Evolutionary conservation across 2,329 filamentous ascomycete species (phyloP).

Genomic region (Pyrenochaeta sp.): DNA sequence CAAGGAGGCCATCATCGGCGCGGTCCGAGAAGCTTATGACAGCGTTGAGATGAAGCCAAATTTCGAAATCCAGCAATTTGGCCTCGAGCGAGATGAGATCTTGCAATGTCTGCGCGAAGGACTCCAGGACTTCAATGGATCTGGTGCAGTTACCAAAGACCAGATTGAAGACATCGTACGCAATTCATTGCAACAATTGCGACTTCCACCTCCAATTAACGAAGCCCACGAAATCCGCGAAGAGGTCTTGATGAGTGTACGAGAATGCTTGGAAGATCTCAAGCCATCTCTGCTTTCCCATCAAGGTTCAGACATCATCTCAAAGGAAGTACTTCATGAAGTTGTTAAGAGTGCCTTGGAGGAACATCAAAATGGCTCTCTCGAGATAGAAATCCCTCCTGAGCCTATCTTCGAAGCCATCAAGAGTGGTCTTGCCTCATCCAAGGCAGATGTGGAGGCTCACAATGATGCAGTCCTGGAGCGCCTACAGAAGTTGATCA

Average conservation of each 20-base stretch:
- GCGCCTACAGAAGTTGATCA: slow-evolving; percentile 65
- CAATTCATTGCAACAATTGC: slow-evolving; percentile 83
- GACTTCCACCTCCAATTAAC: slow-evolving; percentile 74
- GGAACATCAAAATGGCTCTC: slow-evolving; percentile 51
- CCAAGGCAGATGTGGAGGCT: slow-evolving; percentile 58
- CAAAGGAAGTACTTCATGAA: slow-evolving; percentile 63
- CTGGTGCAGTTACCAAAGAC: slow-evolving; percentile 72
- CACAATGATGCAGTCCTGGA: slow-evolving; percentile 67
- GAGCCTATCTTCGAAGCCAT: slow-evolving; percentile 66
- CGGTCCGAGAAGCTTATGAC: slow-evolving; percentile 90
- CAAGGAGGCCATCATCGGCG: slow-evolving; percentile 83
- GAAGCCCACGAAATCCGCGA: slow-evolving; percentile 76
- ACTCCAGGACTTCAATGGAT: slow-evolving; percentile 74
- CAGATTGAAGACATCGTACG: slow-evolving; percentile 86
- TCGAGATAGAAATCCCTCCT: slow-evolving; percentile 56
- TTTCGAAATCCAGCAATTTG: slow-evolving; percentile 87
- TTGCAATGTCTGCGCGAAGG: slow-evolving; percentile 86
- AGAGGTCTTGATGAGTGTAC: slow-evolving; percentile 82
- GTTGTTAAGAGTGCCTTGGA: slow-evolving; percentile 67
- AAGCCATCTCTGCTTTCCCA: slow-evolving; percentile 59
- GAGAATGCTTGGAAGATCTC: slow-evolving; percentile 85
- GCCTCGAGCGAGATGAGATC: slow-evolving; percentile 88
- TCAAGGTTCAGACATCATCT: slow-evolving; percentile 54
- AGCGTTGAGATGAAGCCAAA: slow-evolving; percentile 82
- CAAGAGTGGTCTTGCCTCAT: slow-evolving; percentile 63